Evolutionary conservation across 1,139 yeast genomes (phyloP).

Genomic region (Sugiyamaella neomexicana): DNA sequence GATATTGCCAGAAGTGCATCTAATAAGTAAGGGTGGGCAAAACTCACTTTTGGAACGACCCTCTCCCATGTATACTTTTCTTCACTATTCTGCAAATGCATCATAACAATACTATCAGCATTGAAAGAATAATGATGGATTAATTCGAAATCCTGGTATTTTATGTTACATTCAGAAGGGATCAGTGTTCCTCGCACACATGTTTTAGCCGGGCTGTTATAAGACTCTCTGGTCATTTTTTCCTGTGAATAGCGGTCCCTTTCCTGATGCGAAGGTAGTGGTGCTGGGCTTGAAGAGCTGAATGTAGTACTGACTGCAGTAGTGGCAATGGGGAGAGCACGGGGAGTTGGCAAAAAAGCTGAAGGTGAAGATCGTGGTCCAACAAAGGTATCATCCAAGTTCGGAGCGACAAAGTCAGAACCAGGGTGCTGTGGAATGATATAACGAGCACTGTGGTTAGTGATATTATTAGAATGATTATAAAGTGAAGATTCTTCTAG

Average conservation of each 20-base stretch:
- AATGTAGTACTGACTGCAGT: too few relatives aligned
- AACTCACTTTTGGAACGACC: conserved; percentile 27
- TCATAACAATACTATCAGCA: conserved; percentile 21
- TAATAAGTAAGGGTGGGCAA: conserved; percentile 21
- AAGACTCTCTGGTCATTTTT: background rate
- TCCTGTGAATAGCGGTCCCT: background rate
- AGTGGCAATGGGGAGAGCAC: background rate
- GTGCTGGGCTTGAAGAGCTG: background rate
- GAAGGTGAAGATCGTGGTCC: background rate
- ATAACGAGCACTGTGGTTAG: background rate
- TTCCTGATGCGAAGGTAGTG: background rate
- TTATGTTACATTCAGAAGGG: conserved; percentile 19
- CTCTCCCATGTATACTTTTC: conserved; percentile 24
- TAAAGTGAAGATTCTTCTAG: background rate
- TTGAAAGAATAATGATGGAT: conserved; percentile 23
- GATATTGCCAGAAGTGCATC: conserved; percentile 27
- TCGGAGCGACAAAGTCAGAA: background rate
- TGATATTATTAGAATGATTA: background rate
- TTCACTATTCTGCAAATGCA: conserved; percentile 14
- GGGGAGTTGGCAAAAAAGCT: background rate
- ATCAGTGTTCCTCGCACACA: conserved; percentile 17
- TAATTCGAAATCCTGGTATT: conserved; percentile 23
- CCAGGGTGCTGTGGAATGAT: background rate
- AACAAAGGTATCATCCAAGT: background rate
- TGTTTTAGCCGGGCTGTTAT: background rate